Evolutionary conservation across 2,329 filamentous ascomycete species (phyloP), one percentile per base, ranked within the genome.

Genomic region (Exserohilum turcica): DNA sequence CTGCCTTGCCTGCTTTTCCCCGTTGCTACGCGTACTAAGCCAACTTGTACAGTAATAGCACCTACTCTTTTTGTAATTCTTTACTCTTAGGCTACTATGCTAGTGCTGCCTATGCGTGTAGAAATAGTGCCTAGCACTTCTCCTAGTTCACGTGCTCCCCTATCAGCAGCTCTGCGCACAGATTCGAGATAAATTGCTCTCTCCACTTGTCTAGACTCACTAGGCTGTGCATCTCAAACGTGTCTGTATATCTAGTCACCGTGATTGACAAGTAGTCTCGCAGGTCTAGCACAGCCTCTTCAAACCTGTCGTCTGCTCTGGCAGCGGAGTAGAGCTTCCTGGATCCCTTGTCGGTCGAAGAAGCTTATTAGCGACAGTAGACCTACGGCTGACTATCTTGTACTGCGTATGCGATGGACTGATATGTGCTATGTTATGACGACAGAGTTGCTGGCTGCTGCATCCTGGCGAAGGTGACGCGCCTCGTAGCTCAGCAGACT

Each of bases 181-280:
- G 6, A 13, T 15, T 32, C 10, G 6, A 32, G 7, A n/a, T 32
- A 3, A n/a, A 32, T 13, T 32, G 29, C 9, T 3, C 3, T 27
- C 64, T 70, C 60, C 70, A 76, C 21, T 18, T 44, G 24, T 76
- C 66, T 21, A 78, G 54, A 56, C 78, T 75, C 16, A 79, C 77
- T 3, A 80, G 66, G 6, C 54, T 37, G 59, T 80, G 78, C 76
- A 80, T 80, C 53, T 76, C 71, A 43, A 76, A 43, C 4, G 16
- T 24, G 1, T 3, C 6, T 1, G 57, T 56, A 16, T 61, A 45
- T 7, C 57, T 56, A n/a, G 48, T 64, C 10, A 46, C 43, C 1
- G 50, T 45, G 7, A 80, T 58, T 4, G 80, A 70, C 1, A 65
- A 77, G 57, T 70, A 80, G 44, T 73, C 60, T 35, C 61, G 57